Percentiles rank a stretch among this genome's conserved stretches.
Evolutionary conservation across 441 rosid genomes (phyloP).

Genomic region (Populus hybrid): DNA sequence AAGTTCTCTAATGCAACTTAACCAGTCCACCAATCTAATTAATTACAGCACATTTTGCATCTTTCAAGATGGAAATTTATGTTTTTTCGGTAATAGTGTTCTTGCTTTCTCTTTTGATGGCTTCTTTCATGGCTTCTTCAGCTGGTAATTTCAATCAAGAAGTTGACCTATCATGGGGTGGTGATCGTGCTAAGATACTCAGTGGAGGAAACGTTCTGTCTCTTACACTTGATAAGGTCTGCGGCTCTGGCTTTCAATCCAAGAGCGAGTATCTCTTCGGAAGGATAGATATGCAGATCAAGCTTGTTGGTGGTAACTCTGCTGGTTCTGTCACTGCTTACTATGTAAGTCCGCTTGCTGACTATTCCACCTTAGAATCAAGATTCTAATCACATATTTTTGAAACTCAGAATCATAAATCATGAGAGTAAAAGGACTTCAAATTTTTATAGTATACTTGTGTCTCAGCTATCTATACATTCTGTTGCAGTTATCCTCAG

Average conservation of each 20-base stretch:
- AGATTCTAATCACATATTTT: background rate
- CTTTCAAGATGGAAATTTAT: conserved; percentile 14
- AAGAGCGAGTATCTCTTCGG: conserved; percentile 36
- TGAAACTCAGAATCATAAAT: background rate
- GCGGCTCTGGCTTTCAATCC: conserved; percentile 50
- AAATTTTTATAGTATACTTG: background rate
- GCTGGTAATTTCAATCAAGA: conserved; percentile 32
- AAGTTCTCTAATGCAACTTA: background rate
- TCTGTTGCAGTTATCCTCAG: conserved; percentile 29
- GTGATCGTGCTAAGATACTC: conserved; percentile 35
- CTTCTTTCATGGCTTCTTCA: conserved; percentile 9
- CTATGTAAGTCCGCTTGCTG: conserved; percentile 29
- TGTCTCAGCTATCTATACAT: background rate
- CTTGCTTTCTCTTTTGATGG: conserved; percentile 3
- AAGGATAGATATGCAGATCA: conserved; percentile 42
- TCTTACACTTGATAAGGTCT: conserved; percentile 38
- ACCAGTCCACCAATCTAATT: background rate
- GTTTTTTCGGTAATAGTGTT: background rate
- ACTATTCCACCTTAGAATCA: background rate
- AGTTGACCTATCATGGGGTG: conserved; percentile 45
- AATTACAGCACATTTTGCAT: background rate
- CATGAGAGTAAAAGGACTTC: background rate
- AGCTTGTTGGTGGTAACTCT: conserved; percentile 51
- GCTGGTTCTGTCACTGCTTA: conserved; percentile 54
- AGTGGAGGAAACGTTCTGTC: conserved; percentile 32